Evolutionary conservation across 805 yeast species (phyloP), one percentile per base, ranked within the genome.

Genomic region (Starmerella stigmatis): DNA sequence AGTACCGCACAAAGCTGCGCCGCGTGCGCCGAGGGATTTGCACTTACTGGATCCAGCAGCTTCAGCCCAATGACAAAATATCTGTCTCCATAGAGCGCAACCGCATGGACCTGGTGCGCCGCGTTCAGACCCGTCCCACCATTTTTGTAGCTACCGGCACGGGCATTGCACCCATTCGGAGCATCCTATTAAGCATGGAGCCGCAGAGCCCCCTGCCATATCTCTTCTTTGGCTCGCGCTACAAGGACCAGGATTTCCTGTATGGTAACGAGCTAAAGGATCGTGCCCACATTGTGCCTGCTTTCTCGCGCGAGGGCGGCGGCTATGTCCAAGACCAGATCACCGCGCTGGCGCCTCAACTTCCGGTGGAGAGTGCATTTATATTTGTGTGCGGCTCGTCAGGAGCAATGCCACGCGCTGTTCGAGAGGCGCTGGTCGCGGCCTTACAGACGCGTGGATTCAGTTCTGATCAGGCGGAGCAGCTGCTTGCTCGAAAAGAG

Each of bases 71-170:
- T 1, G 81, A 76, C 50, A 50, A 62, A 6, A 57, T 88, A 2
- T 63, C 74, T 6, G 47, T 45, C 3, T 27, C 50, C 11, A 3
- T 51, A 2, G 46, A 43, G 32, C 39, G 30, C 21, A 42, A 37
- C 36, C 16, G 12, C 19, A 23, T 49, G 41, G 17, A 28, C 15
- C 35, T 51, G 17, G 12, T 78, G 74, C 49, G 71, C 75, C 21
- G 38, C 55, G 17, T 43, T 40, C 33, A 38, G 5, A 33, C 27
- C 21, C 35, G 38, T n/a, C 49, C 48, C 22, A 64, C 82, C 21
- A 64, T 92, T 3, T 67, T 89, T 73, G 71, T 89, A 4, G 81
- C 89, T 1, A 94, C 98, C 0, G 99, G 98, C 3, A 94, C 97
- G 0, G 99, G 99, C 2, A 69, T 92, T 10, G 98, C 99, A 0